Percentiles rank a stretch among this genome's conserved stretches.
Evolutionary conservation across 2,329 filamentous ascomycete genomes (phyloP).

Genomic region (Exutisphaerella laricina): DNA sequence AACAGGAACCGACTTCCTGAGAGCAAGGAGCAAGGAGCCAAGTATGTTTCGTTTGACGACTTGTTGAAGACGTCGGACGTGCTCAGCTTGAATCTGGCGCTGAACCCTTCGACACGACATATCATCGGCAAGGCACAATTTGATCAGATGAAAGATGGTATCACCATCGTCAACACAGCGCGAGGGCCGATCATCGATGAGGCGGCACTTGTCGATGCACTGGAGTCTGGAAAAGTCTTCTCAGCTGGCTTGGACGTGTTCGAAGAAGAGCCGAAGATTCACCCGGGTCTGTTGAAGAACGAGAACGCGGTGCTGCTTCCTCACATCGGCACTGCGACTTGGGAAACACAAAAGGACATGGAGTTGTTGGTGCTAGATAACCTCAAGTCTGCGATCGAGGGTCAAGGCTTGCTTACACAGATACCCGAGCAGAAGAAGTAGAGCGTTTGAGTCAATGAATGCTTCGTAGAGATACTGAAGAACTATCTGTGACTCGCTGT

Average conservation of each 20-base stretch:
- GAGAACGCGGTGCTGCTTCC: conserved; percentile 52
- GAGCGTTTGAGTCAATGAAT: background rate
- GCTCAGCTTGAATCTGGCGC: conserved; percentile 50
- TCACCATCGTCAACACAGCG: conserved; percentile 55
- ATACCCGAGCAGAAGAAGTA: conserved; percentile 54
- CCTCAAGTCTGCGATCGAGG: conserved; percentile 51
- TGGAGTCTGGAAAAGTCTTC: conserved; percentile 51
- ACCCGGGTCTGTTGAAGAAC: conserved; percentile 46
- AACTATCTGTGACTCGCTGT: too few relatives aligned
- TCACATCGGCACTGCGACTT: conserved; percentile 56
- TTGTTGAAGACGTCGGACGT: conserved; percentile 51
- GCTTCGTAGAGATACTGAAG: background rate
- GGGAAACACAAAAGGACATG: conserved; percentile 58
- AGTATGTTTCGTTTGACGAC: conserved; percentile 53
- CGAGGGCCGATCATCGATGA: conserved; percentile 54
- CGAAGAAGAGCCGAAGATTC: conserved; percentile 51
- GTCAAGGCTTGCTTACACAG: conserved; percentile 54
- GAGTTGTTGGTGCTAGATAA: conserved; percentile 56
- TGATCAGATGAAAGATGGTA: conserved; percentile 50
- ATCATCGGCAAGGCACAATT: conserved; percentile 50
- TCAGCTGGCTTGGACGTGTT: conserved; percentile 54
- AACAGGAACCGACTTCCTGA: conserved; percentile 44
- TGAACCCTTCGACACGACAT: conserved; percentile 47
- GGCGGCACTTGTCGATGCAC: conserved; percentile 48
- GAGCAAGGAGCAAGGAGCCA: conserved; percentile 41